These are phyloP conservation scores for Solanum arcanum DNA, from an alignment of 257 asterid genomes.

Conservation along the genomic window DNA sequence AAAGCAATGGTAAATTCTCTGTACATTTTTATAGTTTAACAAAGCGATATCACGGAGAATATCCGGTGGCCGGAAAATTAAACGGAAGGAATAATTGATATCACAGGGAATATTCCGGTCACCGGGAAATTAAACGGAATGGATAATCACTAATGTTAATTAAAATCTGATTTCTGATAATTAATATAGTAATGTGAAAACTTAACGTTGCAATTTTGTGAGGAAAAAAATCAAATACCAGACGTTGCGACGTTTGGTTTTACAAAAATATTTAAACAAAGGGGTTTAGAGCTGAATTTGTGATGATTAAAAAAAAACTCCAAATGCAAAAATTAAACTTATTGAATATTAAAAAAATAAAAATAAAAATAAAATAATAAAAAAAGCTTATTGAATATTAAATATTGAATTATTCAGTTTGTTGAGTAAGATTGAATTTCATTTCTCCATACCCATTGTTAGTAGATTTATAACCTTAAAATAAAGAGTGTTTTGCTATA, in stretches of 20 bases:
- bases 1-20: constrained; percentile 9
- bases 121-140: not conserved
- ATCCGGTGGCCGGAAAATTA: constrained; percentile 3
- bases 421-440: not conserved
- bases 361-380: too few relatives aligned
- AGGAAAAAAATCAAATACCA: not conserved
- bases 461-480: too few relatives aligned
- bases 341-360: not conserved
- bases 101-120: constrained; percentile 13
- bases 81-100: not conserved
- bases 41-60: not conserved
- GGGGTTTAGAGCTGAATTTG: not conserved
- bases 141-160: not conserved
- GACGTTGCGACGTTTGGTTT: constrained; percentile 24
- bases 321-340: not conserved
- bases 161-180: not conserved
- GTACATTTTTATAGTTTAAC: constrained; percentile 10
- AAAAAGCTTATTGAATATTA: too few relatives aligned
- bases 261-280: not conserved
- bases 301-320: not conserved
- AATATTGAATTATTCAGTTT: not conserved
- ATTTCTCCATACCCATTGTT: not conserved
- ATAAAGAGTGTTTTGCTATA: not conserved
- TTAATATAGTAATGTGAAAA: constrained; percentile 8
- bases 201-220: constrained; percentile 28